These are phyloP conservation scores for Mycena alexandri DNA, from an alignment of 768 basidiomycete species.

Conservation along the genomic window DNA sequence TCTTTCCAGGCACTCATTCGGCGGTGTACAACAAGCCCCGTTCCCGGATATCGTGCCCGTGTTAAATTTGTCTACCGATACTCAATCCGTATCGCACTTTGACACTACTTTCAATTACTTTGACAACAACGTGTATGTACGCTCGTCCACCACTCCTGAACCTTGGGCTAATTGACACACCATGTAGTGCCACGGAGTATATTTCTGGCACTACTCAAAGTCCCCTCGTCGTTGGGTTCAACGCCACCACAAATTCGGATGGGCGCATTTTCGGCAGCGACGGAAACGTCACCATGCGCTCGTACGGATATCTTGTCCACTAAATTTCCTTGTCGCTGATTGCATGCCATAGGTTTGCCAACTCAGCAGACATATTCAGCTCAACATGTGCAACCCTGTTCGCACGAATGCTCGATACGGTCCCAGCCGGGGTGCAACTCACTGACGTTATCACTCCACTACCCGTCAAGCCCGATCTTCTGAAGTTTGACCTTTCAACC, in stretches of 20 bases:
- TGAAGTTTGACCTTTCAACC: neutral
- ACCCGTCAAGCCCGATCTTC: neutral
- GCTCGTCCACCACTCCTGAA: too few relatives aligned
- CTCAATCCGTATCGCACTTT: conserved; percentile 22
- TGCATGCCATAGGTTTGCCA: neutral
- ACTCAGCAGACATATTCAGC: neutral
- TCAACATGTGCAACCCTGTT: neutral
- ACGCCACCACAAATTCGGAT: conserved; percentile 14
- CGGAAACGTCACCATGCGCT: conserved; percentile 1
- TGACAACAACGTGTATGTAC: conserved; percentile 17
- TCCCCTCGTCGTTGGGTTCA: conserved; percentile 4
- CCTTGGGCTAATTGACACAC: too few relatives aligned
- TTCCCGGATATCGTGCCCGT: neutral
- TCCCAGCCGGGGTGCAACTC: neutral
- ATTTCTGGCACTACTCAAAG: conserved; percentile 15
- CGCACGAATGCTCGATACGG: neutral
- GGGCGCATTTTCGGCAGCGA: conserved; percentile 16
- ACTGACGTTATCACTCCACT: neutral
- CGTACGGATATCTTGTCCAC: neutral
- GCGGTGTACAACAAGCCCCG: conserved; percentile 12
- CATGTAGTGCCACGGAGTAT: conserved; percentile 15
- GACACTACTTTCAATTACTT: conserved; percentile 12
- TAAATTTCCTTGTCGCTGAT: neutral
- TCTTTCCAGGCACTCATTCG: conserved; percentile 9
- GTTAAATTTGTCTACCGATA: conserved; percentile 1